A percentile compares a stretch with the other conserved stretches of the same genome.
These are phyloP conservation scores for Leersia perrieri DNA, from an alignment of 176 grass and related monocot species.

Conservation along the genomic window DNA sequence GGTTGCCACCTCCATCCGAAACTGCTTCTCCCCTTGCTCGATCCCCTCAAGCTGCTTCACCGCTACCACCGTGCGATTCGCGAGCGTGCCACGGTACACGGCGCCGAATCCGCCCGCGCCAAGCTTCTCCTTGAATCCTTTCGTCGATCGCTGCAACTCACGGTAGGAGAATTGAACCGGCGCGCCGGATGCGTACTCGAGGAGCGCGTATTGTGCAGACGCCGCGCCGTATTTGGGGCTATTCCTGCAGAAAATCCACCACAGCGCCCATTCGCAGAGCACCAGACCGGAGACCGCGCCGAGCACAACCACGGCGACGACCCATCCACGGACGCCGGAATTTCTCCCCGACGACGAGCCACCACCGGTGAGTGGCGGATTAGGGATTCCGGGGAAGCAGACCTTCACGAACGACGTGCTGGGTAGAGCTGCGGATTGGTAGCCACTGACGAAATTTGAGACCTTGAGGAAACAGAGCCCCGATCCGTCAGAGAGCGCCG, in stretches of 20 bases:
- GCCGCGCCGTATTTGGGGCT: slow-evolving; percentile 69
- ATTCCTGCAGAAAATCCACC: slow-evolving; percentile 81
- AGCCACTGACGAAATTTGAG: slow-evolving; percentile 67
- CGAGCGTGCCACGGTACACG: slow-evolving; percentile 79
- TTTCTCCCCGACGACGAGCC: neutral
- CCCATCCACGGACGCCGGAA: slow-evolving; percentile 59
- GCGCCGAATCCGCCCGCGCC: slow-evolving; percentile 84
- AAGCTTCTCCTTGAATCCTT: slow-evolving; percentile 90
- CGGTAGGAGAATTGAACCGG: slow-evolving; percentile 87
- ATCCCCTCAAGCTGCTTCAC: slow-evolving; percentile 98
- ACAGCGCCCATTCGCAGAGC: slow-evolving; percentile 60
- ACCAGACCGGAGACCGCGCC: slow-evolving; percentile 54
- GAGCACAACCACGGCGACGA: slow-evolving; percentile 50
- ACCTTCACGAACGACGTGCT: slow-evolving; percentile 98
- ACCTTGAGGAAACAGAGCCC: slow-evolving; percentile 92
- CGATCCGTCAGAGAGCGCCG: slow-evolving; percentile 79
- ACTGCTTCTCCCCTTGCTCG: slow-evolving; percentile 99
- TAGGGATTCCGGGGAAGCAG: slow-evolving; percentile 45
- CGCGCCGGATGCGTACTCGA: slow-evolving; percentile 94
- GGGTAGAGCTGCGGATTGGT: slow-evolving; percentile 75
- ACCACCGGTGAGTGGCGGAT: neutral
- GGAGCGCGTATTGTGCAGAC: slow-evolving; percentile 87
- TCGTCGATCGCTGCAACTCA: slow-evolving; percentile 69
- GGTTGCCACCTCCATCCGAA: slow-evolving; percentile 98
- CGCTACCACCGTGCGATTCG: slow-evolving; percentile 71